Base-by-base conservation (phyloP, 2,329 filamentous ascomycete species). In the Triangularia verruculosa region DNA sequence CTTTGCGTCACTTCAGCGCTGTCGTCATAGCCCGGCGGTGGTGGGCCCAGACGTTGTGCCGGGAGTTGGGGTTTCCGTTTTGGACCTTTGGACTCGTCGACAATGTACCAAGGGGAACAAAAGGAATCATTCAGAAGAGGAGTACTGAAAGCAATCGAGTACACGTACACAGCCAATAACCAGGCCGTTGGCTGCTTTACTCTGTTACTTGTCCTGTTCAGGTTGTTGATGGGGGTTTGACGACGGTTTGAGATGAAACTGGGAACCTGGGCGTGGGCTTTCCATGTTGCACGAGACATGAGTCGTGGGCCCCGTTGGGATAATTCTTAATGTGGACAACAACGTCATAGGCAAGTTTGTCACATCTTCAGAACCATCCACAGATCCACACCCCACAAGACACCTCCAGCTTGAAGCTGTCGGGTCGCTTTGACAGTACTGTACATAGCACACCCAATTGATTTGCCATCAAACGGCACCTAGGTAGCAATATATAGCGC, bases 11-110 rank as follows among this genome's bases (percentile, higher is more conserved):
- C 64, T 60, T 65, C 51, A 57, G 56, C 63, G 54, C 24, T 61
- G 61, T 68, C 67, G 67, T 68, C 67, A 67, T 67, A 39, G 56
- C 39, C 39, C 11, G 39, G 39, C n/a, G n/a, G 11, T 39, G 43
- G 51, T 61, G 56, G 61, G 51, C 57, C 59, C 39, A 47, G 11
- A 47, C 39, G 39, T 47, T 47, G 39, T 47, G 7, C 39, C 39
- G 39, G 39, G 39, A 47, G n/a, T 47, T 22, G 39, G 39, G 39
- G 39, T 4, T 47, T 47, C 39, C 39, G 39, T 47, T 47, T 47
- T n/a, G n/a, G n/a, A 47, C 17, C 20, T 47, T 47, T n/a, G n/a
- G n/a, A 47, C 17, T 17, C n/a, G 39, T 47, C n/a, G 20, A 47
- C 39, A 47, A 47, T 47, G 39, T n/a, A n/a, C n/a, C n/a, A n/a